Evolutionary conservation across 2,329 filamentous ascomycete genomes (phyloP), one percentile per base, ranked within the genome.

Genomic region (Phialophora tarda): DNA sequence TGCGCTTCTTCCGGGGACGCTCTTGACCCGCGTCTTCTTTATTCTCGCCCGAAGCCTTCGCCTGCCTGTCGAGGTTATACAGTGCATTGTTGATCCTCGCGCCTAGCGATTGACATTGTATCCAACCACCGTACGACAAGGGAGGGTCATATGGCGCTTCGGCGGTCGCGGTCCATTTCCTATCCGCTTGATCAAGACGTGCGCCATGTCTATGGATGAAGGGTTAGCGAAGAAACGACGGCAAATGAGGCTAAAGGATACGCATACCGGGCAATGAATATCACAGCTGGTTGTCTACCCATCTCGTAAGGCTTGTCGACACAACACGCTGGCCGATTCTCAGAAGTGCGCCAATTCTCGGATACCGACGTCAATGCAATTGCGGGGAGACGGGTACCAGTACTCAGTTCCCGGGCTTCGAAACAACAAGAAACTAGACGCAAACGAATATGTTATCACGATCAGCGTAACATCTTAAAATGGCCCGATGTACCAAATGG

Each of bases 81-180:
- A 90, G 77, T 32, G 97, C 87, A 72, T 84, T 88, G n/a, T 88
- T 90, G 69, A 99, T 97, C 67, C 92, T 89, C 68, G 88, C 84
- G 17, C 95, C 95, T 26, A 97, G 86, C 4, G 89, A 87, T 73
- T 91, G 89, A 62, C 91, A 89, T 78, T 98, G 95, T 14, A 89
- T 87, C 91, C 95, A 97, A 71, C 95, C 95, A 72, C 92, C 91
- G 76, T 97, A 98, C 2, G 93, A 97, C 65, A 99, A 84, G 58
- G 95, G 95, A 71, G 95, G 92, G 72, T 99, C 94, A 82, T 98
- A 99, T 1, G 95, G 95, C 5, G 92, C 93, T 1, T 93, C 91
- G 5, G 95, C 97, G 32, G 91, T 91, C 62, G 97, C 85, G 78
- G 97, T 92, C 95, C 95, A 99, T 78, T 92, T 88, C 77, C 93